A percentile compares a stretch with the other conserved stretches of the same genome.
These are phyloP conservation scores for Cymbopogon citratus DNA, from an alignment of 176 grass and related monocot genomes.

Conservation along the genomic window DNA sequence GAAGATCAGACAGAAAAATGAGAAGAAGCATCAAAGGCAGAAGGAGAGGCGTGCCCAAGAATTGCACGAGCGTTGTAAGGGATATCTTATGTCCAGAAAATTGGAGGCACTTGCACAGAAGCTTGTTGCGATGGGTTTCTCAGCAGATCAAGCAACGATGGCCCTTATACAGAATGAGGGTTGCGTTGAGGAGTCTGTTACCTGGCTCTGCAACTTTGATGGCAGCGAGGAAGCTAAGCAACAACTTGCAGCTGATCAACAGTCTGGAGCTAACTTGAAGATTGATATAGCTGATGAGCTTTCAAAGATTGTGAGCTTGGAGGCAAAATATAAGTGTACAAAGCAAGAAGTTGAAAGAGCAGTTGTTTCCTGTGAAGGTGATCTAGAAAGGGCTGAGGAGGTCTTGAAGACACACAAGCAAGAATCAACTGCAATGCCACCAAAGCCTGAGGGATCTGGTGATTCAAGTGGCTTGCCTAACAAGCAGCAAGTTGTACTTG, in stretches of 20 bases:
- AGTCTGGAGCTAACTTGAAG: conserved; percentile 67
- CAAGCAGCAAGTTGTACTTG: conserved; percentile 47
- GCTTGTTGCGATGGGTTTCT: conserved; percentile 92
- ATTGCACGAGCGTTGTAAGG: conserved; percentile 86
- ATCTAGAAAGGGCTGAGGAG: conserved; percentile 79
- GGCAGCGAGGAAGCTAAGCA: conserved; percentile 75
- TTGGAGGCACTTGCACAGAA: conserved; percentile 74
- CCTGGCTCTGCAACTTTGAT: conserved; percentile 90
- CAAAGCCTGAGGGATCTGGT: conserved; percentile 46
- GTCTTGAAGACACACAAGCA: conserved; percentile 78
- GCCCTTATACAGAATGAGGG: conserved; percentile 97
- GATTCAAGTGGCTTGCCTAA: conserved; percentile 50
- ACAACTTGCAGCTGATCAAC: conserved; percentile 51
- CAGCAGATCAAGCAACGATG: conserved; percentile 91
- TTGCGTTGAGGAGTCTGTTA: conserved; percentile 74
- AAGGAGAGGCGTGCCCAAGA: conserved; percentile 90
- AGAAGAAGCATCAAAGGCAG: conserved; percentile 95
- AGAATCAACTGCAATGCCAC: conserved; percentile 37
- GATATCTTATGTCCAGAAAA: conserved; percentile 95
- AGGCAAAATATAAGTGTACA: conserved; percentile 71
- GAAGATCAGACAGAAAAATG: conserved; percentile 98
- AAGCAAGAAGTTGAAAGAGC: conserved; percentile 97
- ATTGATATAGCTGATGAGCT: conserved; percentile 89
- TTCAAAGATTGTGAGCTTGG: conserved; percentile 67
- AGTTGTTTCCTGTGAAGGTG: conserved; percentile 91